A percentile compares a stretch with the other conserved stretches of the same genome.
These are phyloP conservation scores for Globisporangium recalcitrans DNA, from an alignment of 352 stramenopile species.

Conservation along the genomic window DNA sequence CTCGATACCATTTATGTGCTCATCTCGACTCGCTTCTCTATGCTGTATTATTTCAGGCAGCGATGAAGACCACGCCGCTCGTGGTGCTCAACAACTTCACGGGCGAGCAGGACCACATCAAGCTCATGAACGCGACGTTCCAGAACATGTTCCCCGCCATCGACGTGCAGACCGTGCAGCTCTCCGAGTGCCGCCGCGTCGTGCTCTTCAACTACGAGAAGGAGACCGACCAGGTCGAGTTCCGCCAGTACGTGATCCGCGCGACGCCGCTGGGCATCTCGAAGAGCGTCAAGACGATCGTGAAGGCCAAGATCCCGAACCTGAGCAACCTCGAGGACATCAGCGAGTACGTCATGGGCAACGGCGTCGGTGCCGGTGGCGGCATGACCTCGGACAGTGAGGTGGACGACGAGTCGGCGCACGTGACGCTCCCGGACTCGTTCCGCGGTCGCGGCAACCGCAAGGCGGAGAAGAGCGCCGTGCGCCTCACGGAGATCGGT, in stretches of 20 bases:
- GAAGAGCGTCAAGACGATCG: slow-evolving; percentile 86
- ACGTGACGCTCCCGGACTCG: slow-evolving; percentile 90
- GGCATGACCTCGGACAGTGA: slow-evolving; percentile 92
- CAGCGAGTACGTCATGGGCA: slow-evolving; percentile 92
- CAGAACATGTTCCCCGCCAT: slow-evolving; percentile 99
- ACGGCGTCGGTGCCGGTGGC: slow-evolving; percentile 51
- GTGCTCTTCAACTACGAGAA: slow-evolving; percentile 97
- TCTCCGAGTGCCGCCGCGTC: slow-evolving; percentile 94
- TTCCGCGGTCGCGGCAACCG: slow-evolving; percentile 91
- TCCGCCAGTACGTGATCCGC: slow-evolving; percentile 97
- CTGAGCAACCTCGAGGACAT: slow-evolving; percentile 95
- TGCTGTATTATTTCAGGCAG: slow-evolving; percentile 16
- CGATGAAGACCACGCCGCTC: slow-evolving; percentile 90
- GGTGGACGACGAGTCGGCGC: slow-evolving; percentile 91
- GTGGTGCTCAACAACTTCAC: slow-evolving; percentile 99
- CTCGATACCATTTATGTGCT: no score
- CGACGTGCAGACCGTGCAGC: slow-evolving; percentile 95
- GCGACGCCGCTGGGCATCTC: slow-evolving; percentile 92
- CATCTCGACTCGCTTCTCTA: not conserved
- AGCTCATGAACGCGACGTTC: slow-evolving; percentile 97
- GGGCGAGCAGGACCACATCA: slow-evolving; percentile 78
- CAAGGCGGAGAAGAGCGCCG: slow-evolving; percentile 88
- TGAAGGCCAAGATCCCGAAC: slow-evolving; percentile 93
- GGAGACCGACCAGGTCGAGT: slow-evolving; percentile 90
- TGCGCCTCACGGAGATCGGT: slow-evolving; percentile 95